Conservation (phyloP, 2,329 filamentous ascomycete species). For the Hymenoscyphus repandus region DNA sequence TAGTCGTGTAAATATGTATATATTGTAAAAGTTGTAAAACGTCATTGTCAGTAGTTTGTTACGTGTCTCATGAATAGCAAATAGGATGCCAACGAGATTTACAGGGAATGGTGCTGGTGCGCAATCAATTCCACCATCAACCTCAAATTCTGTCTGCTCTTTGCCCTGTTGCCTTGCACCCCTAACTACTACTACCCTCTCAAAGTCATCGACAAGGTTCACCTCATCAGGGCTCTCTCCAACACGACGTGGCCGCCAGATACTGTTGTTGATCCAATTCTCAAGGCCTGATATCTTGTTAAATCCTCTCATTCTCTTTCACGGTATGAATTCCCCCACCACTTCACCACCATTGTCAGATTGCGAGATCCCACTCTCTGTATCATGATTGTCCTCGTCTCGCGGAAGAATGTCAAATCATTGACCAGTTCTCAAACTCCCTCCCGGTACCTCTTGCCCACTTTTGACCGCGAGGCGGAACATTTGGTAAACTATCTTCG, state of each 20-base stretch:
- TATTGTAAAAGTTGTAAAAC: constrained; percentile 15
- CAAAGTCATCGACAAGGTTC: not conserved
- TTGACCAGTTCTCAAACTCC: constrained; percentile 6
- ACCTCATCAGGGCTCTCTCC: constrained; percentile 10
- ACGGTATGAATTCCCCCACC: constrained; percentile 1
- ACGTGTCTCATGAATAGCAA: not conserved
- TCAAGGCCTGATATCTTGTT: constrained; percentile 1
- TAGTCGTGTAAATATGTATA: constrained; percentile 14
- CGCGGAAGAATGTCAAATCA: not conserved
- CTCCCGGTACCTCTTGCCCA: not conserved
- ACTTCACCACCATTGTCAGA: not conserved
- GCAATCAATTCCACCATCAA: constrained; percentile 28
- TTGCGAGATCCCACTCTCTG: not conserved
- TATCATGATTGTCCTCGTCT: not conserved
- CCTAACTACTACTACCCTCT: not conserved
- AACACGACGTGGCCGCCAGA: constrained; percentile 25
- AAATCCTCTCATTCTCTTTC: no score
- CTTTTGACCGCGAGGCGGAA: not conserved
- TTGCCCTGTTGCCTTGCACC: not conserved
- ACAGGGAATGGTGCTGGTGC: constrained; percentile 26
- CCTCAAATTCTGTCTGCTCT: constrained; percentile 5
- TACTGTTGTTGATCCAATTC: constrained; percentile 22
- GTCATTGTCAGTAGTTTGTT: not conserved
- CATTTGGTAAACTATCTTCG: not conserved
- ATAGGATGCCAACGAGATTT: not conserved